These are phyloP conservation scores for Hortaea werneckii DNA, from an alignment of 2,329 filamentous ascomycete genomes.

Conservation along the genomic window DNA sequence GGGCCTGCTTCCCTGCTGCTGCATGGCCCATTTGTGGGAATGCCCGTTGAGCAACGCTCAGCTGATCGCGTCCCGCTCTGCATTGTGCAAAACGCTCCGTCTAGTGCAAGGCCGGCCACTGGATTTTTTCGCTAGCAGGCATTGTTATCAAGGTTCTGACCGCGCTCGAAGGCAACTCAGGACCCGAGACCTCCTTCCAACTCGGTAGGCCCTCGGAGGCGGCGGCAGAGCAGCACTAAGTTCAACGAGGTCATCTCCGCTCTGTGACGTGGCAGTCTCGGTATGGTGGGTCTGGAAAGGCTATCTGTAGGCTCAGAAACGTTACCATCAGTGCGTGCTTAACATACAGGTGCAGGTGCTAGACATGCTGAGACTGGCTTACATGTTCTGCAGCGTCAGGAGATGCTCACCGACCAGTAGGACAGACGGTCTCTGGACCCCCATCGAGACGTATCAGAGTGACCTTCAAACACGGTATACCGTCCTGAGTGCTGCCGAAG, in stretches of 20 bases:
- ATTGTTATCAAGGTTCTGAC: conserved; percentile 11
- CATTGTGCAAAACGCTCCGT: conserved; percentile 31
- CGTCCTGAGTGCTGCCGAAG: neutral
- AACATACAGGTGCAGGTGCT: too few species aligned
- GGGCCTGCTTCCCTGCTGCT: conserved; percentile 3
- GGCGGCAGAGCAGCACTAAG: conserved; percentile 33
- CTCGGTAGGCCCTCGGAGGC: conserved; percentile 13
- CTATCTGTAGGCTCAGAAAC: conserved; percentile 15
- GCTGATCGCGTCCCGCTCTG: conserved; percentile 28
- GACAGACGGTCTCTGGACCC: too few species aligned
- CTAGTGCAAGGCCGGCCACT: conserved; percentile 35
- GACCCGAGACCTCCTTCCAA: conserved; percentile 2
- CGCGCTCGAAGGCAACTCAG: conserved; percentile 14
- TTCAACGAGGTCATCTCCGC: conserved; percentile 40
- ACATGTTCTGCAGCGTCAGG: neutral
- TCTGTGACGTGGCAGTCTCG: conserved; percentile 43
- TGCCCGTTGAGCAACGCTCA: conserved; percentile 28
- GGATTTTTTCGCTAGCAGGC: conserved; percentile 29
- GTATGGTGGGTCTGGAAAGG: conserved; percentile 20
- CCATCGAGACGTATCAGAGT: too few species aligned
- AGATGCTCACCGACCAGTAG: conserved; percentile 1
- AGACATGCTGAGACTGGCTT: conserved; percentile 9
- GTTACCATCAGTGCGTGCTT: conserved; percentile 9
- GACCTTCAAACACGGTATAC: neutral
- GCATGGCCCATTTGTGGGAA: conserved; percentile 16